These are phyloP conservation scores for Penicillium ochrochloron DNA, from an alignment of 495 filamentous ascomycete species.

Conservation along the genomic window DNA sequence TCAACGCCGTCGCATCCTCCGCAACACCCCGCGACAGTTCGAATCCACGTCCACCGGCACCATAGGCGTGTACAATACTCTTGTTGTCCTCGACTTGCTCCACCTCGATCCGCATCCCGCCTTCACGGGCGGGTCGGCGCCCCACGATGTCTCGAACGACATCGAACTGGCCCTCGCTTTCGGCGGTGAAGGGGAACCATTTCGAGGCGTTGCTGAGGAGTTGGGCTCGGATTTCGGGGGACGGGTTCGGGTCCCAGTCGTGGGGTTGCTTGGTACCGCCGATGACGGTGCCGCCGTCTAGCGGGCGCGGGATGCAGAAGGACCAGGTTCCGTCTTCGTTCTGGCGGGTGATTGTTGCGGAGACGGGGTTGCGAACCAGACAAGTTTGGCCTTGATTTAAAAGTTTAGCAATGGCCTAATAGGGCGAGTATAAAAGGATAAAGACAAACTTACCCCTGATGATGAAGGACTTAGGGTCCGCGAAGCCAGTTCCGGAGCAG, in stretches of 20 bases:
- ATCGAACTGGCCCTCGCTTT: conserved; percentile 45
- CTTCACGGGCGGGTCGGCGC: conserved; percentile 47
- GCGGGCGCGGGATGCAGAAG: conserved; percentile 63
- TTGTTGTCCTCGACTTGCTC: conserved; percentile 35
- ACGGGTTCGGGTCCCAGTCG: conserved; percentile 58
- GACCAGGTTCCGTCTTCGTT: conserved; percentile 63
- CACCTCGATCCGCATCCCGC: conserved; percentile 48
- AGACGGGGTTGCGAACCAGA: conserved; percentile 50
- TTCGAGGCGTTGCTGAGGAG: conserved; percentile 51
- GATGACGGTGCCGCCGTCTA: conserved; percentile 64
- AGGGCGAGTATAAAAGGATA: background rate
- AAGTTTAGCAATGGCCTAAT: background rate
- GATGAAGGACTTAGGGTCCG: conserved; percentile 55
- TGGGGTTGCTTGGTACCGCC: conserved; percentile 66
- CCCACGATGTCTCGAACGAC: conserved; percentile 54
- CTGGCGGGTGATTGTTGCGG: conserved; percentile 62
- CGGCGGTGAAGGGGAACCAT: conserved; percentile 49
- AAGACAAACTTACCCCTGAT: conserved; percentile 49
- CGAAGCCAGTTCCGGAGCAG: conserved; percentile 61
- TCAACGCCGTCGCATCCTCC: conserved; percentile 41
- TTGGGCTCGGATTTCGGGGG: conserved; percentile 46
- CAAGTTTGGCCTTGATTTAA: conserved; percentile 45
- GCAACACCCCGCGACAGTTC: conserved; percentile 50
- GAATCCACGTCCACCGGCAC: conserved; percentile 64
- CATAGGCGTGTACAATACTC: conserved; percentile 64